Conservation (phyloP, 768 basidiomycete species). For the Hortiboletus flavorubellus region DNA sequence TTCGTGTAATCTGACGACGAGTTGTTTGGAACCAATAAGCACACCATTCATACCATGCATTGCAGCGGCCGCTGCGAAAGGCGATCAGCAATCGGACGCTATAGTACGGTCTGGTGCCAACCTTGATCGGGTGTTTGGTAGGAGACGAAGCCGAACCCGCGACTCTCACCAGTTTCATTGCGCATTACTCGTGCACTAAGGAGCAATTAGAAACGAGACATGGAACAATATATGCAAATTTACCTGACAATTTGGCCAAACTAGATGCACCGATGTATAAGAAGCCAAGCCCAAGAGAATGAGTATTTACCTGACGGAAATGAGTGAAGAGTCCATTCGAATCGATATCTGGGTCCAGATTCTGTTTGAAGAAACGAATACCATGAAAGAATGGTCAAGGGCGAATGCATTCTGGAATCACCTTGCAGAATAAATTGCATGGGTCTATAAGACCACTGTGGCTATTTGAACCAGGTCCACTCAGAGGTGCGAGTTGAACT, state of each 20-base stretch:
- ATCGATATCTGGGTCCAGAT: slow-evolving; percentile 80
- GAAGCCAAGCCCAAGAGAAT: slow-evolving; percentile 5
- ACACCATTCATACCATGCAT: slow-evolving; percentile 80
- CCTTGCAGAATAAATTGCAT: slow-evolving; percentile 89
- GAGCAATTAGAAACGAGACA: background rate
- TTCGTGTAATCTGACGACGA: slow-evolving; percentile 86
- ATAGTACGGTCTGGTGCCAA: slow-evolving; percentile 22
- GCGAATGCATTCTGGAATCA: slow-evolving; percentile 26
- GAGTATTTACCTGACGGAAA: slow-evolving; percentile 62
- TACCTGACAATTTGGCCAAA: slow-evolving; percentile 90
- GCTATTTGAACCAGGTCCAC: slow-evolving; percentile 74
- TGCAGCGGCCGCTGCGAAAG: slow-evolving; percentile 58
- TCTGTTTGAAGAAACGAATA: slow-evolving; percentile 42
- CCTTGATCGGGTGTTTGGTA: slow-evolving; percentile 84
- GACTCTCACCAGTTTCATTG: slow-evolving; percentile 74
- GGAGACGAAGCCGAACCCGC: slow-evolving; percentile 90
- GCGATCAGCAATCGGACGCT: background rate
- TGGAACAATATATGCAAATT: slow-evolving; percentile 2
- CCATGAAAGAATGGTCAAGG: background rate
- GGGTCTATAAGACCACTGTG: slow-evolving; percentile 89
- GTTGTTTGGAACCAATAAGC: slow-evolving; percentile 66
- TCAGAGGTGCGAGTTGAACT: slow-evolving; percentile 74
- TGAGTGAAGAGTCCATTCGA: slow-evolving; percentile 81
- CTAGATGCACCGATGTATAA: slow-evolving; percentile 36
- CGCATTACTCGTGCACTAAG: slow-evolving; percentile 90